phyloP scores from a whole-genome alignment of 345 rosid genomes.

The Linum lewisii region DNA sequence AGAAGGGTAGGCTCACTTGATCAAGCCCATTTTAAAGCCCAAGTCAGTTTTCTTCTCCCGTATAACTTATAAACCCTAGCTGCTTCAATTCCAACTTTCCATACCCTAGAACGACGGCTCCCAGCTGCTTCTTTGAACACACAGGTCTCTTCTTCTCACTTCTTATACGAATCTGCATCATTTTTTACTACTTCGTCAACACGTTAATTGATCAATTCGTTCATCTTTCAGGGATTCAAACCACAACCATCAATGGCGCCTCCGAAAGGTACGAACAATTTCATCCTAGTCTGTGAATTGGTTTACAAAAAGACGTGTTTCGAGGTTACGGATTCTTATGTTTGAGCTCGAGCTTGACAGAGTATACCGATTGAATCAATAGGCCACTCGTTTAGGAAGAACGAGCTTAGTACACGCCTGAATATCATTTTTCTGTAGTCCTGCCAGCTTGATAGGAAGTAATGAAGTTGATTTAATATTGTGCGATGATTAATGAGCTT shows the following conservation, averaged over 20 bases:
- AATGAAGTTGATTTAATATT: no score
- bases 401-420: no score
- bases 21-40: neutral
- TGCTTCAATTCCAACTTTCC: neutral
- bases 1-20: neutral
- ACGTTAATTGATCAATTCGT: neutral
- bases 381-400: no score
- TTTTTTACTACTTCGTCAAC: neutral
- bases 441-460: neutral
- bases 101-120: constrained; percentile 25
- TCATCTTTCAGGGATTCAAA: constrained; percentile 8
- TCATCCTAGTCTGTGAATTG: neutral
- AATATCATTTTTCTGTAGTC: neutral
- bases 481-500: neutral
- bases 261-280: constrained; percentile 13
- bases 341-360: no score
- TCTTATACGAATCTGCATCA: neutral
- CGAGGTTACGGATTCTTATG: neutral
- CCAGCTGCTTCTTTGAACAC: constrained; percentile 7
- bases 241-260: constrained; percentile 13
- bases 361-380: neutral
- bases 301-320: neutral
- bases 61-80: constrained; percentile 23
- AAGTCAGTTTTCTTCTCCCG: neutral
- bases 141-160: constrained; percentile 15